phyloP scores from a whole-genome alignment of 495 filamentous ascomycete species.

The Aspergillus incahuasiensis region DNA sequence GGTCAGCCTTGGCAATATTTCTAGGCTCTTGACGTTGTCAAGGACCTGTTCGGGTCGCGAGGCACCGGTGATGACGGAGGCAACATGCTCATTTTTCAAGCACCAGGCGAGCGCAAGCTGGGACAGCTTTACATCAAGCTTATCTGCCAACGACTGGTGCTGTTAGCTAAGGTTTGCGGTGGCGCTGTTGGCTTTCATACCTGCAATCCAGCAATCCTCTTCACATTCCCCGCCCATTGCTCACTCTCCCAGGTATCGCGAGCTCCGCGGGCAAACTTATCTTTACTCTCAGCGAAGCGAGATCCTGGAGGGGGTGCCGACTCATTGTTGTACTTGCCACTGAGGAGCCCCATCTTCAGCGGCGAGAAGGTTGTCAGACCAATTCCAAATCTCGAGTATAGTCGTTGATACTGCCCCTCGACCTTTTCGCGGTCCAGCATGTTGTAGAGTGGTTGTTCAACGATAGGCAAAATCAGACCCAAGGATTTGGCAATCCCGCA shows the following conservation, averaged over 20 bases:
- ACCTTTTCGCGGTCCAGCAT: conserved; percentile 66
- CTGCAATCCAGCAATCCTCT: conserved; percentile 24
- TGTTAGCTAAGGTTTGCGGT: not conserved
- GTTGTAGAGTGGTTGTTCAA: conserved; percentile 86
- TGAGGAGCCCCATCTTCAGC: conserved; percentile 66
- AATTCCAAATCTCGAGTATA: conserved; percentile 61
- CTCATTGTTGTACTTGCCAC: conserved; percentile 73
- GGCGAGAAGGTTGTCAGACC: conserved; percentile 74
- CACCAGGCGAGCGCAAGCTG: conserved; percentile 76
- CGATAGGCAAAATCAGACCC: conserved; percentile 69
- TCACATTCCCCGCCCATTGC: conserved; percentile 26
- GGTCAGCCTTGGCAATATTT: conserved; percentile 57
- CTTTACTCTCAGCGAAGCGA: conserved; percentile 36
- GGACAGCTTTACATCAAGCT: conserved; percentile 59
- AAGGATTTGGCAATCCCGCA: conserved; percentile 71
- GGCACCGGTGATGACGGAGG: conserved; percentile 74
- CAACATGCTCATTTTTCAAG: conserved; percentile 69
- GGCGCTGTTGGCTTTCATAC: not conserved
- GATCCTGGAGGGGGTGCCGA: conserved; percentile 32
- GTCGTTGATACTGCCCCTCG: conserved; percentile 66
- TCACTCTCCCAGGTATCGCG: conserved; percentile 27
- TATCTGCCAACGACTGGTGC: conserved; percentile 58
- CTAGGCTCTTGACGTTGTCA: conserved; percentile 63
- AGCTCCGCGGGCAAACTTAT: conserved; percentile 29
- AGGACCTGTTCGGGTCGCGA: conserved; percentile 67